Evolutionary conservation across 1,284 basidiomycete genomes (phyloP), one percentile per base, ranked within the genome.

Genomic region (Calocybe gambosa): DNA sequence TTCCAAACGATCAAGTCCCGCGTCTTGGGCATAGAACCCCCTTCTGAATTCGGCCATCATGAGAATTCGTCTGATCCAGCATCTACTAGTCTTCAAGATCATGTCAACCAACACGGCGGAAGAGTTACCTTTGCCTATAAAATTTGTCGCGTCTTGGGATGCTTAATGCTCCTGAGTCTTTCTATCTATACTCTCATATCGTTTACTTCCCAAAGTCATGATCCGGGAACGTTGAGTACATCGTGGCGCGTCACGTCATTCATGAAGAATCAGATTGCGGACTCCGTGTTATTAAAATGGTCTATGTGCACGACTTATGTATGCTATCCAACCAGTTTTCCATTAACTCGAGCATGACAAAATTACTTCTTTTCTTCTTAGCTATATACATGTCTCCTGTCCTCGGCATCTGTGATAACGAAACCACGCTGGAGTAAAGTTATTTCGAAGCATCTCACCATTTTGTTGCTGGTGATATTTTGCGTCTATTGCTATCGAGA

Each of bases 401-500:
- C 67, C 37, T 48, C 66, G 10, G 41, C 62, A 5, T 59, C 64
- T 5, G 51, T 69, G 1, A 41, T 58, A 13, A 57, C 62, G 2
- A 57, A 53, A 23, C 52, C 54, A 9, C 51, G 54, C 43, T 67
- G 61, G 63, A 61, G 61, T 15, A 54, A 47, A 34, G 45, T 66
- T 20, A 53, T 56, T 20, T 61, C 60, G 5, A 57, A 56, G 28
- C 70, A 71, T 41, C 38, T 54, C 21, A 66, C 62, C 39, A 15
- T 64, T 1, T 55, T 80, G 12, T 53, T 71, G 23, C 55, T 72
- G 10, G 49, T 59, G 7, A 56, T 70, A 20, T 63, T 66, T 44
- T 56, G 50, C 16, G 64, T 77, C 12, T 85, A 77, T 58, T 62
- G 66, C 7, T 82, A 82, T 58, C 74, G 83, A n/a, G 82, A 87